Evolutionary conservation across 768 basidiomycete genomes (phyloP), one percentile per base, ranked within the genome.

Genomic region (Tephrocybe sp.): DNA sequence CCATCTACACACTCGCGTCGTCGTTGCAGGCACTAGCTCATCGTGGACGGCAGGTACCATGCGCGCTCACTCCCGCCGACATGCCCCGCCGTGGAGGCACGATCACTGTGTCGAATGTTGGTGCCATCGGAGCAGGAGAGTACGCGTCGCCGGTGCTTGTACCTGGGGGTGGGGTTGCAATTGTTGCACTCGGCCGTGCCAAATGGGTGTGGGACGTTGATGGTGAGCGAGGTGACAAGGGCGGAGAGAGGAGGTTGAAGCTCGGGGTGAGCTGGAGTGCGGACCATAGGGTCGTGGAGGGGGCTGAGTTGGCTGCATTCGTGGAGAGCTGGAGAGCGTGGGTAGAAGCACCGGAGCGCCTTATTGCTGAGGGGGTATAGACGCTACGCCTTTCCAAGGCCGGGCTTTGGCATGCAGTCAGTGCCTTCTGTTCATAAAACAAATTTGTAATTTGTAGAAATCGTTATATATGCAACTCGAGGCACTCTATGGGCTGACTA

Each of bases 261-360:
- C 63, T 86, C 31, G 79, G 79, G 9, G 71, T 92, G 4, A 89
- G 86, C 54, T 94, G 92, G 89, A 83, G 82, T 53, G 92, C 87
- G 40, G 92, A 95, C 57, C 92, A 95, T 67, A 71, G 92, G 13
- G 83, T 95, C 6, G 83, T 93, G 9, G 92, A 95, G 63, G 92
- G 92, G 4, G 92, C 91, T 1, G 92, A 95, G 69, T 63, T 95
- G 53, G 90, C 88, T 45, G 90, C 88, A 55, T 92, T 95, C 64
- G 87, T 92, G 52, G 90, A 93, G 70, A 73, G 76, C 35, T 95
- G 92, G 92, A 80, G 91, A 52, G 72, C 68, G 13, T 90, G 83
- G 74, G 87, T 92, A 13, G 91, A 93, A 69, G 63, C 69, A 1
- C 92, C 92, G 2, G 80, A 77, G 63, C 73, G 86, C 63, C 60